phyloP scores from a whole-genome alignment of 2,329 filamentous ascomycete species.

The Paecilomyces formosus region DNA sequence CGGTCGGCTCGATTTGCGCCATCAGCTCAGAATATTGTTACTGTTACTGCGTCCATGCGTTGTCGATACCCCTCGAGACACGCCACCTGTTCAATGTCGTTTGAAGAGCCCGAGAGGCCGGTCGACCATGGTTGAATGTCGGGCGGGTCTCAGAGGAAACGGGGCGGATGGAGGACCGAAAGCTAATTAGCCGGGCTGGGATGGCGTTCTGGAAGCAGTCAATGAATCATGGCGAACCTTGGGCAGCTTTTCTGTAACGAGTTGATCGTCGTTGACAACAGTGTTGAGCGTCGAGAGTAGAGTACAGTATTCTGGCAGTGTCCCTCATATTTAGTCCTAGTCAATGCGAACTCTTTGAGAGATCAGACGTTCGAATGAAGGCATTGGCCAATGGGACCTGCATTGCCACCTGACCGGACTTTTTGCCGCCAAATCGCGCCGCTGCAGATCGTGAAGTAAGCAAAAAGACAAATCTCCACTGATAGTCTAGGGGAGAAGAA shows the following conservation, averaged over 20 bases:
- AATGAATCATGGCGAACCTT: not conserved
- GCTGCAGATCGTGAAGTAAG: not conserved
- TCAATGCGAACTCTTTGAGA: not conserved
- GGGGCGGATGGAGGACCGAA: not conserved
- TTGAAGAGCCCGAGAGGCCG: not conserved
- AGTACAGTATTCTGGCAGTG: not conserved
- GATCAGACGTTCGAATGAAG: not conserved
- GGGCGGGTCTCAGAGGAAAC: not conserved
- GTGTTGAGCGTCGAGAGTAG: not conserved
- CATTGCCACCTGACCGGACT: not conserved
- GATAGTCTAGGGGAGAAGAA: not conserved
- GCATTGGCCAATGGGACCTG: not conserved
- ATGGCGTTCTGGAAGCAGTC: constrained; percentile 1
- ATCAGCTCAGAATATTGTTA: not conserved
- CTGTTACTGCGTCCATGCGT: not conserved
- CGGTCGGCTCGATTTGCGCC: not conserved
- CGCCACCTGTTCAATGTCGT: not conserved
- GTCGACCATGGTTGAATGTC: not conserved
- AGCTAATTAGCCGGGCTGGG: not conserved
- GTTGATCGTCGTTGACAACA: not conserved
- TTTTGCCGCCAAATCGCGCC: not conserved
- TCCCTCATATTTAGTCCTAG: not conserved
- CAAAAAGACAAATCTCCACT: not conserved
- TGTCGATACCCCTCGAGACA: not conserved
- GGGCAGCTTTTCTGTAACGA: not conserved